phyloP scores from a whole-genome alignment of 1,139 yeast genomes.

The Diutina pseudorugosa region DNA sequence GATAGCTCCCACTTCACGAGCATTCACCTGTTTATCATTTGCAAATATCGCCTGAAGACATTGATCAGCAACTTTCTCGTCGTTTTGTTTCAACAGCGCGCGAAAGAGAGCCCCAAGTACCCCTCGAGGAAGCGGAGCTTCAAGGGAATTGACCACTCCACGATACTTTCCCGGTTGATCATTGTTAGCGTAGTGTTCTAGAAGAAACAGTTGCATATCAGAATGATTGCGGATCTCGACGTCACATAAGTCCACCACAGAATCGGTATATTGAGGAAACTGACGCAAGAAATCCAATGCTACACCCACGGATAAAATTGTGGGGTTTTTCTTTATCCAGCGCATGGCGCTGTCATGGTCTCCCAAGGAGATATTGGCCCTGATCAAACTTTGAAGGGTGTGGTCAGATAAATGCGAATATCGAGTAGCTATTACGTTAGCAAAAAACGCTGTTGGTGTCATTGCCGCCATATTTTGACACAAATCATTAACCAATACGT shows the following conservation, averaged over 20 bases:
- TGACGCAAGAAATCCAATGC: background rate
- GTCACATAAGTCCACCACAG: background rate
- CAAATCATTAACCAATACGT: background rate
- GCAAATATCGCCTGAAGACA: conserved; percentile 20
- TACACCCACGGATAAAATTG: background rate
- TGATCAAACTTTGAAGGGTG: background rate
- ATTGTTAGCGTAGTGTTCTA: background rate
- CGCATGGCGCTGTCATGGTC: background rate
- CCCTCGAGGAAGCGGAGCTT: conserved; percentile 20
- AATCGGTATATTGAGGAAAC: background rate
- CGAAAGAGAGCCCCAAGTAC: conserved; percentile 23
- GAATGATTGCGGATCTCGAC: background rate
- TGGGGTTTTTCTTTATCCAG: background rate
- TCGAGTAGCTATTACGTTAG: background rate
- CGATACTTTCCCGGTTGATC: background rate
- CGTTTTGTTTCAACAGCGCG: conserved; percentile 17
- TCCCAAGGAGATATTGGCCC: background rate
- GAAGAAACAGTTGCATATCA: background rate
- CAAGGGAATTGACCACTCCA: conserved; percentile 7
- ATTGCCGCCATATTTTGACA: background rate
- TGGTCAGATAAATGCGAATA: background rate
- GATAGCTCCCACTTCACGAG: conserved; percentile 18
- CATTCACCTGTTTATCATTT: conserved; percentile 15
- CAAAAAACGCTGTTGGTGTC: background rate
- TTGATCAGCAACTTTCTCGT: conserved; percentile 19